Evolutionary conservation across 495 filamentous ascomycete genomes (phyloP), one percentile per base, ranked within the genome.

Genomic region (Xylona heveae): DNA sequence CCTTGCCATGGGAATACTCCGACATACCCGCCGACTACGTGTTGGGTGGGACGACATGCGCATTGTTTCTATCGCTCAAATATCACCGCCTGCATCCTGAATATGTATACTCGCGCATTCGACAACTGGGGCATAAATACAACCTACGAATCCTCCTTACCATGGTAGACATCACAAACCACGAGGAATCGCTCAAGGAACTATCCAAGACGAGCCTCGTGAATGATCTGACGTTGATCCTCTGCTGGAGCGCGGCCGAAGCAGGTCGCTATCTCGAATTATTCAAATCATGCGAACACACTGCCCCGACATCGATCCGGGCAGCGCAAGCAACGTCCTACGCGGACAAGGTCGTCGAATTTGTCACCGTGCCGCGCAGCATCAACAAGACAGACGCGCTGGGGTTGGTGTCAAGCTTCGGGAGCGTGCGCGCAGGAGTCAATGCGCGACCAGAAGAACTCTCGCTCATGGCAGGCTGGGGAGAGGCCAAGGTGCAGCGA

Each of bases 1-100:
- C 74, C 3, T 52, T 91, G n/a, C 67, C 83, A 1, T 99, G 88
- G 88, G 88, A 95, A 52, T 99, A 92, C 48, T 78, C 78, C 24
- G 83, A 94, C 47, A 93, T 91, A 6, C 75, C 75, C 0, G 78
- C 85, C 12, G 88, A 99, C 52, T 99, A 91, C 46, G 76, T 79
- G 6, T 59, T 99, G 2, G 88, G 88, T 4, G 43, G 58, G 15
- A 94, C 83, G 1, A 85, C 85, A 12, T 94, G 85, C 40, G 83
- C 78, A 1, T 59, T 99, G 5, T 99, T 95, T 44, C 62, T 97
- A 30, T 84, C 76, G 17, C 63, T 99, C 20, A 99, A 99, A 52
- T 99, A 99, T 52, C 88, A 97, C 51, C 81, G 88, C 7, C 56
- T 94, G 28, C 90, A 99, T 50, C 88, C 88, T 1, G 88, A 95